A percentile compares a stretch with the other conserved stretches of the same genome.
Evolutionary conservation across 192 early-diverging fungal genomes (phyloP).

Genomic region (Coemansia sp.): DNA sequence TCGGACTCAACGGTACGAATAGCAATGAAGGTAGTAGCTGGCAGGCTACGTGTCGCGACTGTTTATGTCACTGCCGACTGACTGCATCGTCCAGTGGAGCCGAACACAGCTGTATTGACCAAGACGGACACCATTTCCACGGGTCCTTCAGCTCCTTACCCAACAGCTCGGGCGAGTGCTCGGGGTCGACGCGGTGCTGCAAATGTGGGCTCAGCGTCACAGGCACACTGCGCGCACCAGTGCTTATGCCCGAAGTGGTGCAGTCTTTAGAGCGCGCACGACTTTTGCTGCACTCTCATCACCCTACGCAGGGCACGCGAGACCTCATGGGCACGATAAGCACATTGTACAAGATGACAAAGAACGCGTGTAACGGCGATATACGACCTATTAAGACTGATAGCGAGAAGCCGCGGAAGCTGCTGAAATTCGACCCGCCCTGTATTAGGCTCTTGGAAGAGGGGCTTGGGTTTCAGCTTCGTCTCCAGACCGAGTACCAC

Average conservation of each 20-base stretch:
- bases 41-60: slow-evolving; percentile 34
- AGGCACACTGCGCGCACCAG: slow-evolving; percentile 9
- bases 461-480: slow-evolving; percentile 35
- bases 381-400: slow-evolving; percentile 12
- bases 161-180: slow-evolving; percentile 7
- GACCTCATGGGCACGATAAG: slow-evolving; percentile 30
- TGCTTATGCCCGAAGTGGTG: slow-evolving; percentile 18
- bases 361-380: slow-evolving; percentile 38
- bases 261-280: slow-evolving; percentile 26
- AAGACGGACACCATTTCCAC: slow-evolving; percentile 46
- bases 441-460: slow-evolving; percentile 35
- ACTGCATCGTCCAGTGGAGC: neutral
- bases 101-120: slow-evolving; percentile 28
- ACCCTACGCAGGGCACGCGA: slow-evolving; percentile 40
- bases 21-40: slow-evolving; percentile 11
- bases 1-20: neutral
- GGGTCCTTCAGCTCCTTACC: neutral
- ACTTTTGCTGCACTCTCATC: slow-evolving; percentile 20
- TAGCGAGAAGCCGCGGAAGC: slow-evolving; percentile 23
- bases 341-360: slow-evolving; percentile 20
- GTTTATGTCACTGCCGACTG: slow-evolving; percentile 27
- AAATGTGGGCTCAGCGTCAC: slow-evolving; percentile 21
- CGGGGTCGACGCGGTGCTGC: slow-evolving; percentile 38
- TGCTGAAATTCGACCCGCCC: slow-evolving; percentile 44
- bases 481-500: slow-evolving; percentile 16